A percentile compares a stretch with the other conserved stretches of the same genome.
phyloP scores from a whole-genome alignment of 2,329 filamentous ascomycete genomes.

The Pseudopyricularia javanii region DNA sequence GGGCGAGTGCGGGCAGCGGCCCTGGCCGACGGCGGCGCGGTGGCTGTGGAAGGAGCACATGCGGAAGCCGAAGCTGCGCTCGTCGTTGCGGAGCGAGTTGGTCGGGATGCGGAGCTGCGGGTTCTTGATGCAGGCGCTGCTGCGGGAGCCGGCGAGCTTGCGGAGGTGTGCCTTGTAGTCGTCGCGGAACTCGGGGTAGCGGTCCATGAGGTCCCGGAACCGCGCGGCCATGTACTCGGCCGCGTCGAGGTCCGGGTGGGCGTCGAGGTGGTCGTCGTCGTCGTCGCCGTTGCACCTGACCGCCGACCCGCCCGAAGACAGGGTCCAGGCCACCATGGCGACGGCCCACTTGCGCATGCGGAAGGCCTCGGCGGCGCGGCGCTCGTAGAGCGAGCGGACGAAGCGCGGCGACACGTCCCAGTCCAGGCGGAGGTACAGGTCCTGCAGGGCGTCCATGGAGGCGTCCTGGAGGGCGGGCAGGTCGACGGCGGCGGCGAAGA shows the following conservation, averaged over 20 bases:
- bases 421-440: constrained; percentile 44
- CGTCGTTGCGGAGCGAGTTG: constrained; percentile 41
- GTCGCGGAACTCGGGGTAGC: constrained; percentile 30
- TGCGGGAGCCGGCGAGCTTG: constrained; percentile 37
- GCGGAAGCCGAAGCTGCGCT: constrained; percentile 47
- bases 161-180: constrained; percentile 39
- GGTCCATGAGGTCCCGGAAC: constrained; percentile 29
- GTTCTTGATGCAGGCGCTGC: constrained; percentile 45
- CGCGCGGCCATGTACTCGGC: constrained; percentile 15
- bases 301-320: constrained; percentile 18
- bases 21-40: constrained; percentile 38
- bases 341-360: constrained; percentile 47
- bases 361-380: constrained; percentile 33
- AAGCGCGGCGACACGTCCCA: constrained; percentile 43
- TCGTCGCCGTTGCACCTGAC: constrained; percentile 4
- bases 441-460: constrained; percentile 46
- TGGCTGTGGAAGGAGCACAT: constrained; percentile 51
- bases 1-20: constrained; percentile 33
- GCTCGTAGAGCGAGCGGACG: constrained; percentile 38
- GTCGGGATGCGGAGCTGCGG: constrained; percentile 45
- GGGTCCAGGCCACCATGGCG: constrained; percentile 46
- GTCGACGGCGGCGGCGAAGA: constrained; percentile 41
- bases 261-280: constrained; percentile 23
- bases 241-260: constrained; percentile 22
- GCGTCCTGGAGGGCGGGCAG: constrained; percentile 39